Base-by-base conservation (phyloP, 2,329 filamentous ascomycete genomes). In the Coniella lustricola region DNA sequence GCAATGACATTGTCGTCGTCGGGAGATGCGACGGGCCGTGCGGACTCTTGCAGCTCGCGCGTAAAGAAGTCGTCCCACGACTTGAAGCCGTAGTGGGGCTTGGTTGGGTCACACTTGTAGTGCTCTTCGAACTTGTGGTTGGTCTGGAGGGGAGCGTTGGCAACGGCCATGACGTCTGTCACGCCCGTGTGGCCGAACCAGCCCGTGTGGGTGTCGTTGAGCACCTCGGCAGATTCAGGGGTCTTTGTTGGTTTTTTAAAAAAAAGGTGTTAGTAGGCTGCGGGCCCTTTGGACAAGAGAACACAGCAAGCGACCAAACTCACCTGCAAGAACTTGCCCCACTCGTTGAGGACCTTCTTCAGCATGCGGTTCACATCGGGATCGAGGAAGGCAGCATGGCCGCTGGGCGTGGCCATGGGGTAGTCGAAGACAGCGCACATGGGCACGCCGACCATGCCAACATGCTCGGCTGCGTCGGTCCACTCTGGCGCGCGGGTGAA, bases 21-120 rank as follows among this genome's bases (percentile, higher is more conserved):
- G 0, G 78, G 76, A 0, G 62, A 67, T 0, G 75, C 77, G 1
- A 86, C 67, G 0, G 82, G 83, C 0, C 84, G 74, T 2, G 77
- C 70, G 0, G 64, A 65, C 7, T 76, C 70, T 8, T 65, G 70
- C 47, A 85, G 72, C 4, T 67, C 49, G 5, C 84, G 74, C 0
- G 79, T 84, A 65, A 87, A 87, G 66, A 86, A 87, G 57, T 52
- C 68, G 50, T 87, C 83, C 84, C 84, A 87, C 0, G 79, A 84
- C 48, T 70, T 76, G 67, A 70, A 87, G 16, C 83, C 82, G 53
- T 77, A 72, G 58, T 81, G 60, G 54, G 74, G 64, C 4, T 69
- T 68, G 0, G 59, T 63, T 0, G 79, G 72, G 36, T 85, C 76
- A 59, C 82, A 85, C 16, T 74, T 55, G 61, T 76, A 85, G 58